A percentile compares a stretch with the other conserved stretches of the same genome.
phyloP scores from a whole-genome alignment of 306 rosid species.

The Arachis hypogaea region DNA sequence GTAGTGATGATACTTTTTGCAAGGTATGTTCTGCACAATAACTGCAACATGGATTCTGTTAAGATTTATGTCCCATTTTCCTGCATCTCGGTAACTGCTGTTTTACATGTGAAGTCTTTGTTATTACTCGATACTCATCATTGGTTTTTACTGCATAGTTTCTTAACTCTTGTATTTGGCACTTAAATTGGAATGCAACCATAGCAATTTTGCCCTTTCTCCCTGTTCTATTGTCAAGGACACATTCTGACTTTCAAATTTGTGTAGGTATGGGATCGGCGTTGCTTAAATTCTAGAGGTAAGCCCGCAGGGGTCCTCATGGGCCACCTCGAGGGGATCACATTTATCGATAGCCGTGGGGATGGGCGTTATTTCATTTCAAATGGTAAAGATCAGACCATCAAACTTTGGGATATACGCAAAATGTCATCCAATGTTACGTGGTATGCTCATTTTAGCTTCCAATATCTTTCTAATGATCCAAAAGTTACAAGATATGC shows the following conservation, averaged over 20 bases:
- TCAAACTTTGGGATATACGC: constrained; percentile 97
- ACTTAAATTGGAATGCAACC: too few species aligned
- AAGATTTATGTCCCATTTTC: constrained; percentile 3
- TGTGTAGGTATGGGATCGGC: constrained; percentile 94
- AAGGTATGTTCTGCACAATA: constrained; percentile 60
- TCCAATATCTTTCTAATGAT: constrained; percentile 5
- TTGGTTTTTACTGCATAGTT: neutral
- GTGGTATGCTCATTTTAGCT: constrained; percentile 51
- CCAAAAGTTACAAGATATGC: neutral
- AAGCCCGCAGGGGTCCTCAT: constrained; percentile 79
- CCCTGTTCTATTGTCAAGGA: neutral
- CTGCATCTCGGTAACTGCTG: constrained; percentile 9
- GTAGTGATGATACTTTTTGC: constrained; percentile 93
- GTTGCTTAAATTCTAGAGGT: constrained; percentile 64
- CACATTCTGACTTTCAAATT: constrained; percentile 28
- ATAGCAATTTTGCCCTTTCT: neutral
- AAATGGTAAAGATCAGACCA: constrained; percentile 93
- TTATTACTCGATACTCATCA: constrained; percentile 20
- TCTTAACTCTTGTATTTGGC: neutral
- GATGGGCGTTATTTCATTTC: constrained; percentile 95
- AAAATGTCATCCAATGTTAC: constrained; percentile 71
- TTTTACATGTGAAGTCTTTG: constrained; percentile 16
- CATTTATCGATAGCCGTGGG: constrained; percentile 87
- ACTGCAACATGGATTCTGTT: constrained; percentile 19
- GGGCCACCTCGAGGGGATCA: constrained; percentile 91